Base-by-base conservation (phyloP, 2,329 filamentous ascomycete species). In the Aspergillus transmontanensis region DNA sequence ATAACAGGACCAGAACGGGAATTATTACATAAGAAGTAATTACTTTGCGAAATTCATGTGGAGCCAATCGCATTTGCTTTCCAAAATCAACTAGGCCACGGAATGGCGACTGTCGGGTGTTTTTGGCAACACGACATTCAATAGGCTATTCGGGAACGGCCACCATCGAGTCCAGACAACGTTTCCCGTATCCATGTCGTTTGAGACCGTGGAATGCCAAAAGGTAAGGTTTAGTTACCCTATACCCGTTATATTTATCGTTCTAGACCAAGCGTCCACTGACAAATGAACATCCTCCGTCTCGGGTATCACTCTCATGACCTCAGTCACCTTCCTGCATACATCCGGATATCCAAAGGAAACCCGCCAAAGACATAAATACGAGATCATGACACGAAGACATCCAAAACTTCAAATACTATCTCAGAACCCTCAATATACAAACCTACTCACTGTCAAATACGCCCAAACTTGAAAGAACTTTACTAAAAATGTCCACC, bases 61-160 rank as follows among this genome's bases (percentile, higher is more conserved):
- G 7, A 10, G 39, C 19, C 2, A 41, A 41, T n/a, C 39, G 3
- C 39, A 4, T n/a, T 4, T 41, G 7, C 6, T 41, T 19, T 19
- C 36, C 36, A 41, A 9, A 19, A 41, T 3, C 16, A 19, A 9
- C 16, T 19, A 19, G 36, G 36, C 36, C 7, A 19, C 36, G 14
- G 16, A 41, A 19, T 2, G 6, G 7, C 19, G 19, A 28, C 6
- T 10, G 48, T 16, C 21, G 28, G 51, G 30, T 54, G 30, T 14
- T 23, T 9, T 39, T 39, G 4, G 32, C 9, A 28, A 21, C 14
- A 23, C 30, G 12, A 39, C 19, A 11, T 39, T 34, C 32, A 55
- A 55, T 55, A 55, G 51, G n/a, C 51, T 55, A 55, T 39, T 55
- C 51, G 51, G 51, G 32, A 55, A 54, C n/a, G 7, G n/a, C 30